Conservation (phyloP, 1,284 basidiomycete genomes). For the Grifola frondosa region DNA sequence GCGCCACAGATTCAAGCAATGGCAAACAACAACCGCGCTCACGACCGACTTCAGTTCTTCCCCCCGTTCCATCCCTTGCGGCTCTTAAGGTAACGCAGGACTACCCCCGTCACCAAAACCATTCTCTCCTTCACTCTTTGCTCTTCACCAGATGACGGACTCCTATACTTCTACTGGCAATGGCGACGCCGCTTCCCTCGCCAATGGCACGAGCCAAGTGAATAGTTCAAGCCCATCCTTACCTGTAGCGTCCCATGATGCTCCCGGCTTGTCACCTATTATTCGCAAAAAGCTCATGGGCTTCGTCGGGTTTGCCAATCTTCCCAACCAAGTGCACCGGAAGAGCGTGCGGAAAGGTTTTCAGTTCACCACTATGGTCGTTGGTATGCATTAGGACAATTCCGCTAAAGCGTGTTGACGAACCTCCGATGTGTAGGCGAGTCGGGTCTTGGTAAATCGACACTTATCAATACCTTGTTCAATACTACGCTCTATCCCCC, state of each 20-base stretch:
- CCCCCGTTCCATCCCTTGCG: constrained; percentile 40
- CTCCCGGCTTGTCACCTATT: constrained; percentile 52
- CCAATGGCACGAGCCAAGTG: constrained; percentile 48
- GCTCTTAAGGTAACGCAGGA: constrained; percentile 31
- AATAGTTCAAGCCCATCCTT: constrained; percentile 65
- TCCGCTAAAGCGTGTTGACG: constrained; percentile 17
- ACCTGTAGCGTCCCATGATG: constrained; percentile 38
- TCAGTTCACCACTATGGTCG: constrained; percentile 96
- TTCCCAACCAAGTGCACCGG: constrained; percentile 97
- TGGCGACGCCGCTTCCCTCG: constrained; percentile 51
- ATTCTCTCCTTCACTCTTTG: constrained; percentile 22
- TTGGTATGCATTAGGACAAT: constrained; percentile 66
- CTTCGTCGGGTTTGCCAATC: constrained; percentile 88
- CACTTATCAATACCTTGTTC: constrained; percentile 96
- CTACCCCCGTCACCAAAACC: constrained; percentile 21
- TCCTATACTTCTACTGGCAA: constrained; percentile 67
- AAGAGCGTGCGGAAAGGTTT: constrained; percentile 96
- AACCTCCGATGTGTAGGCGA: constrained; percentile 62
- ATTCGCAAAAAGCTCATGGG: constrained; percentile 92
- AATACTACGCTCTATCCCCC: constrained; percentile 91
- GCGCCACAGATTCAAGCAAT: constrained; percentile 29
- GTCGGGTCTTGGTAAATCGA: constrained; percentile 96
- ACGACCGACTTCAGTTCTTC: constrained; percentile 50
- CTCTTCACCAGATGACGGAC: constrained; percentile 60
- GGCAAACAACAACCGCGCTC: constrained; percentile 31